These are phyloP conservation scores for Naganishia antarctica DNA, from an alignment of 768 basidiomycete species.

Conservation along the genomic window DNA sequence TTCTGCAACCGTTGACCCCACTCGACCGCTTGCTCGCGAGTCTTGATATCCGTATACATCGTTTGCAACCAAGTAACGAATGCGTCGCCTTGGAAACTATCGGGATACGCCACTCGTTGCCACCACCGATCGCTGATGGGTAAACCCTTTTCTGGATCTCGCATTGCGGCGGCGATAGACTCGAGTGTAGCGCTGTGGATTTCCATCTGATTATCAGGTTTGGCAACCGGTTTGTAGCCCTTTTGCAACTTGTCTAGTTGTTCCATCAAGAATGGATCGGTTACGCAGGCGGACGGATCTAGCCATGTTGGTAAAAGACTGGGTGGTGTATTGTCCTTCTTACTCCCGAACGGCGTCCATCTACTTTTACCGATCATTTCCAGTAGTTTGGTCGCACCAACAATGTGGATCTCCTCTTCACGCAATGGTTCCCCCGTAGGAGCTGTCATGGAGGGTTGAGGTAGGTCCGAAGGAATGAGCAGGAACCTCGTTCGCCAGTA, in stretches of 20 bases:
- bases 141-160: conserved; percentile 69
- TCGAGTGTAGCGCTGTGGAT: conserved; percentile 53
- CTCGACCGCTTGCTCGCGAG: conserved; percentile 70
- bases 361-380: conserved; percentile 79
- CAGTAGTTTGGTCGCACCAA: conserved; percentile 86
- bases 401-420: conserved; percentile 78
- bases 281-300: conserved; percentile 69
- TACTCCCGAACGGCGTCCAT: conserved; percentile 67
- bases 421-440: conserved; percentile 68
- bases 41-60: conserved; percentile 82
- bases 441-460: conserved; percentile 51
- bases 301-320: conserved; percentile 80
- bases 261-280: conserved; percentile 71
- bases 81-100: conserved; percentile 82
- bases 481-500: conserved; percentile 94
- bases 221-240: background rate
- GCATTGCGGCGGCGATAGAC: conserved; percentile 74
- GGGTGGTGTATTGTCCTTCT: conserved; percentile 55
- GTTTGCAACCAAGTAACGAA: conserved; percentile 88
- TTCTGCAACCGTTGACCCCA: conserved; percentile 72
- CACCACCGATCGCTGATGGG: conserved; percentile 79
- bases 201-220: conserved; percentile 33
- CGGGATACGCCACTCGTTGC: conserved; percentile 67
- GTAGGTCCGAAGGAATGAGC: conserved; percentile 77
- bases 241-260: conserved; percentile 72